Evolutionary conservation across 495 filamentous ascomycete species (phyloP).

Genomic region (Neurospora sp.): DNA sequence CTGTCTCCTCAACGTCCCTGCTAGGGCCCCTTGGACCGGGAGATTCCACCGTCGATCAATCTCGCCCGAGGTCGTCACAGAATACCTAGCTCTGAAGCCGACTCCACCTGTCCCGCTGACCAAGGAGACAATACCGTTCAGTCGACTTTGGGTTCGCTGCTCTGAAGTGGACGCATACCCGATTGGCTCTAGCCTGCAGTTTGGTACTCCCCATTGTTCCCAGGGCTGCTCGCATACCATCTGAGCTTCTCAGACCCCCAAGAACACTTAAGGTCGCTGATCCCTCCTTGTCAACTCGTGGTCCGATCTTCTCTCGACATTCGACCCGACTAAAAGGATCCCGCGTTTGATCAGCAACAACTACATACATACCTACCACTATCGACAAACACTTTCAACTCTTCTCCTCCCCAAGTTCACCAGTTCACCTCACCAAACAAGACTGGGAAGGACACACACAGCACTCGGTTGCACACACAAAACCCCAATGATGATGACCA

Average conservation of each 20-base stretch:
- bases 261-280: slow-evolving; percentile 69
- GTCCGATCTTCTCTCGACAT: slow-evolving; percentile 29
- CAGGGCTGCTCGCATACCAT: slow-evolving; percentile 28
- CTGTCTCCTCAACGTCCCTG: slow-evolving; percentile 15
- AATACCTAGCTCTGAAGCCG: slow-evolving; percentile 25
- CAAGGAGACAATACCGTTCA: slow-evolving; percentile 34
- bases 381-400: slow-evolving; percentile 12
- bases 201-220: slow-evolving; percentile 9
- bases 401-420: not conserved
- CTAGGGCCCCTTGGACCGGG: slow-evolving; percentile 23
- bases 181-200: slow-evolving; percentile 24
- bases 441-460: slow-evolving; percentile 3
- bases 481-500: slow-evolving; percentile 68
- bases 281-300: slow-evolving; percentile 46
- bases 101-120: slow-evolving; percentile 34
- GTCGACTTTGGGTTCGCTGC: slow-evolving; percentile 18
- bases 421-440: slow-evolving; percentile 8
- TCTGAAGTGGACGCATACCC: slow-evolving; percentile 23
- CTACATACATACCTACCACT: slow-evolving; percentile 16
- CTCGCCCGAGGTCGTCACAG: slow-evolving; percentile 35
- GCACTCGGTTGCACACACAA: slow-evolving; percentile 4
- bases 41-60: slow-evolving; percentile 36
- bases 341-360: slow-evolving; percentile 41
- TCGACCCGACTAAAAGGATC: slow-evolving; percentile 30
- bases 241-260: slow-evolving; percentile 26